Evolutionary conservation across 352 stramenopile species (phyloP), one percentile per base, ranked within the genome.

Genomic region (Phytophthora macrochlamydospora): DNA sequence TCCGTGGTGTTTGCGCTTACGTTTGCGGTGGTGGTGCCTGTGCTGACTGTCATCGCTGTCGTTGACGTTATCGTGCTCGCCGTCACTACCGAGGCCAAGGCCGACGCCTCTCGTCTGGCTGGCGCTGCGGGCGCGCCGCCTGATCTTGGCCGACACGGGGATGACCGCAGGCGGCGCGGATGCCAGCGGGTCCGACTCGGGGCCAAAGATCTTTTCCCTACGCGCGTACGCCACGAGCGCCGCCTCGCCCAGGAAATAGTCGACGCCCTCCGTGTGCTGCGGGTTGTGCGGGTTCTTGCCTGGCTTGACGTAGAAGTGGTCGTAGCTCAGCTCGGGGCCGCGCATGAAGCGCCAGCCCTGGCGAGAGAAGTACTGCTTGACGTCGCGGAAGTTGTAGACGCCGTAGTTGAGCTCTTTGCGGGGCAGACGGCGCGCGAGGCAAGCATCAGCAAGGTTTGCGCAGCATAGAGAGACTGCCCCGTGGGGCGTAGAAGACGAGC

Each of bases 301-400:
- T 5, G 75, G 75, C 46, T 78, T 75, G 49, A 83, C 65, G 57
- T 83, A 83, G 65, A 59, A 83, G 62, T 83, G 75, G 32, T 83
- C 65, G 59, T 83, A 83, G 50, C 71, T 78, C 35, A 83, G 71
- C 42, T 37, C 0, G 12, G 61, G 59, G 0, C 67, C 74, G 9
- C 30, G 37, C 14, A 38, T 52, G n/a, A 58, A 60, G 24, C 33
- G 65, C 73, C 72, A 80, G 30, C 68, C 68, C 8, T 48, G 35
- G 28, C 8, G 38, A 44, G 57, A 65, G 68, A 78, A 80, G 50
- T 78, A 55, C 7, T 11, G n/a, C 62, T 75, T 80, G 28, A 83
- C 75, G 56, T 78, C 68, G 31, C 62, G 63, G 46, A 83, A 83
- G 56, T 76, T 83, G 62, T 83, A 83, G 7, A 78, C 28, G 5